Evolutionary conservation across 768 basidiomycete genomes (phyloP).

Genomic region (Chiua virens): DNA sequence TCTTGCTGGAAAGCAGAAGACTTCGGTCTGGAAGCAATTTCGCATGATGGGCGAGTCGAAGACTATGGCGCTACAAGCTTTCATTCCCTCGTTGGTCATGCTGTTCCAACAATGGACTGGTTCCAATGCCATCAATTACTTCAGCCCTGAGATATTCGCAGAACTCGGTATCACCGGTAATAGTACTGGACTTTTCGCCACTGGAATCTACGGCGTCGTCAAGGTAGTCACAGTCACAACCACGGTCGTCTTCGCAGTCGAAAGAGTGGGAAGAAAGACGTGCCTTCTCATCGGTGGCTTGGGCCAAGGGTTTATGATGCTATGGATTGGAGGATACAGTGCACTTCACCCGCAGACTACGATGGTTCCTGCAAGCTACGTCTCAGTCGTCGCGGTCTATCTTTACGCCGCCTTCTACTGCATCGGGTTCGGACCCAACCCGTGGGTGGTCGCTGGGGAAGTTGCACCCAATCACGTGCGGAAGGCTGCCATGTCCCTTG

Average conservation of each 20-base stretch:
- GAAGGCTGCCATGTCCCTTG: constrained; percentile 34
- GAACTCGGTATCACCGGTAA: constrained; percentile 46
- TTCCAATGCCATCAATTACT: constrained; percentile 57
- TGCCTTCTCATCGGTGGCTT: constrained; percentile 50
- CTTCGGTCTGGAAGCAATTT: constrained; percentile 38
- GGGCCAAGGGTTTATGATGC: constrained; percentile 43
- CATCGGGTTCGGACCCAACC: constrained; percentile 31
- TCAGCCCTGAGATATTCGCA: constrained; percentile 51
- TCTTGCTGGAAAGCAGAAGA: constrained; percentile 41
- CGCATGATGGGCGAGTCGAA: constrained; percentile 44
- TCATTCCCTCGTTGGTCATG: constrained; percentile 49
- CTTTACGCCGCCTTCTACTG: constrained; percentile 39
- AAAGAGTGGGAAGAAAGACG: constrained; percentile 47
- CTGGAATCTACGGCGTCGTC: constrained; percentile 42
- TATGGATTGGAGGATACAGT: constrained; percentile 38
- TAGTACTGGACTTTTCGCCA: constrained; percentile 47
- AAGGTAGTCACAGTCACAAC: constrained; percentile 43
- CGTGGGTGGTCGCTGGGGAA: constrained; percentile 35
- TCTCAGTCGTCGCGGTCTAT: constrained; percentile 40
- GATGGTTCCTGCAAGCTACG: constrained; percentile 35
- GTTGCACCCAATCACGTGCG: constrained; percentile 41
- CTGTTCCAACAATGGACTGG: constrained; percentile 52
- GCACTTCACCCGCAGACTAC: constrained; percentile 30
- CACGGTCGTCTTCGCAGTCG: constrained; percentile 47
- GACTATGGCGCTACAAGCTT: constrained; percentile 42